Conservation (phyloP, 768 basidiomycete species). For the Termitomyces eurrhizus region DNA sequence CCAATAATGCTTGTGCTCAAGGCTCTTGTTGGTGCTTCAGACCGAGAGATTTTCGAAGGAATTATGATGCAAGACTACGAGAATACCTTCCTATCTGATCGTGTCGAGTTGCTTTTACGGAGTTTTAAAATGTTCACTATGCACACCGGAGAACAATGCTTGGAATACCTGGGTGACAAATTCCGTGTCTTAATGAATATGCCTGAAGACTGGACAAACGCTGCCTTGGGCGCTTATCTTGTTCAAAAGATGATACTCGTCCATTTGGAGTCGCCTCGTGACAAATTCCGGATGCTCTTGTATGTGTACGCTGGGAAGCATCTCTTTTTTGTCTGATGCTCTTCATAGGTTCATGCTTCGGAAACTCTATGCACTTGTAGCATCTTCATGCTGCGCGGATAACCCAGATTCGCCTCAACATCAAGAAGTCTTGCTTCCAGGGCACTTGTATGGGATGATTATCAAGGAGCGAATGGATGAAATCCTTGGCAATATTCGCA, state of each 20-base stretch:
- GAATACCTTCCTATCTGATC: conserved; percentile 96
- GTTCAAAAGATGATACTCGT: conserved; percentile 86
- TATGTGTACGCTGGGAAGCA: conserved; percentile 37
- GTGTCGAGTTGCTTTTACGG: conserved; percentile 88
- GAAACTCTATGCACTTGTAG: conserved; percentile 90
- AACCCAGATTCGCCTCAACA: conserved; percentile 99
- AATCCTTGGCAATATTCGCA: conserved; percentile 67
- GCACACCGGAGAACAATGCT: conserved; percentile 83
- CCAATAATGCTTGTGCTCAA: conserved; percentile 97
- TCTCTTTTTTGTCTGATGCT: conserved; percentile 1
- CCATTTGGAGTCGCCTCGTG: conserved; percentile 80
- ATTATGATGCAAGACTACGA: conserved; percentile 96
- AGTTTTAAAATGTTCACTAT: conserved; percentile 94
- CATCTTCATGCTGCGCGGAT: conserved; percentile 85
- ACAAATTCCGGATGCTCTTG: conserved; percentile 95
- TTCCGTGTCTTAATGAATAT: conserved; percentile 88
- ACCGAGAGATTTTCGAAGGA: conserved; percentile 95
- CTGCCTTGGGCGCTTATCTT: conserved; percentile 75
- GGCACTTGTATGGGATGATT: conserved; percentile 91
- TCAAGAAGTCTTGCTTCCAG: conserved; percentile 95
- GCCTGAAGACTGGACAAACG: conserved; percentile 92
- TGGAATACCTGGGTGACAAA: conserved; percentile 95
- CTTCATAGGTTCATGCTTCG: conserved; percentile 87
- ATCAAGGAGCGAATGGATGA: conserved; percentile 98
- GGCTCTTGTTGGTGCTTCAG: conserved; percentile 85